Evolutionary conservation across 2,329 filamentous ascomycete species (phyloP).

Genomic region (Ceratocystis destructans): DNA sequence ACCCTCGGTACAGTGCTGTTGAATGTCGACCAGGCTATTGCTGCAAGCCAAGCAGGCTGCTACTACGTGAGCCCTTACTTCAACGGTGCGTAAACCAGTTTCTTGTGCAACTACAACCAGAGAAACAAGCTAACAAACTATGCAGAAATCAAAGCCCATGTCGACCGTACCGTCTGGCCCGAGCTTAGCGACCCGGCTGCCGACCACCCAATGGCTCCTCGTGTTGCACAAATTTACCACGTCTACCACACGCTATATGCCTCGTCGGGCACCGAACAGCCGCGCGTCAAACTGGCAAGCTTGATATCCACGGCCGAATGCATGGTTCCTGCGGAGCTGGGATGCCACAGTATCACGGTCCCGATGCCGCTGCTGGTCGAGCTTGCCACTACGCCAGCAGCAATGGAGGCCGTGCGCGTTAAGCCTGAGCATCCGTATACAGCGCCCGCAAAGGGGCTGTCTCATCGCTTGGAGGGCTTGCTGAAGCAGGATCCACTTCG

Average conservation of each 20-base stretch:
- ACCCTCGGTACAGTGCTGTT: slow-evolving; percentile 37
- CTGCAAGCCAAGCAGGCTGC: slow-evolving; percentile 35
- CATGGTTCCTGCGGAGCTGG: slow-evolving; percentile 34
- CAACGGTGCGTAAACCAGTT: slow-evolving; percentile 27
- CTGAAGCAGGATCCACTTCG: slow-evolving; percentile 30
- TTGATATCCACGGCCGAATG: slow-evolving; percentile 32
- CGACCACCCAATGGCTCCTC: slow-evolving; percentile 35
- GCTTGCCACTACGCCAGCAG: slow-evolving; percentile 27
- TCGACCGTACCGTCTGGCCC: slow-evolving; percentile 33
- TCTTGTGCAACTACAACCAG: background rate
- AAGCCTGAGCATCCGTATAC: slow-evolving; percentile 32
- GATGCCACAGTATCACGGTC: slow-evolving; percentile 35
- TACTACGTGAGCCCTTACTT: slow-evolving; percentile 38
- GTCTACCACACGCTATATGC: slow-evolving; percentile 33
- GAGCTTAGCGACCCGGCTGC: slow-evolving; percentile 33
- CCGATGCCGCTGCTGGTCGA: slow-evolving; percentile 29
- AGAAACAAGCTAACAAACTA: slow-evolving; percentile 10
- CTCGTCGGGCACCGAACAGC: slow-evolving; percentile 36
- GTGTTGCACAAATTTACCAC: slow-evolving; percentile 36
- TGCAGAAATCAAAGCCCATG: slow-evolving; percentile 32
- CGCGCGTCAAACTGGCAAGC: slow-evolving; percentile 35
- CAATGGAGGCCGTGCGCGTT: slow-evolving; percentile 24
- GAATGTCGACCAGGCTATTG: slow-evolving; percentile 35
- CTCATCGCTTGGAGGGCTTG: slow-evolving; percentile 28
- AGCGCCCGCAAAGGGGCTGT: slow-evolving; percentile 23